Base-by-base conservation (phyloP, 805 yeast genomes). In the Torulaspora franciscae region DNA sequence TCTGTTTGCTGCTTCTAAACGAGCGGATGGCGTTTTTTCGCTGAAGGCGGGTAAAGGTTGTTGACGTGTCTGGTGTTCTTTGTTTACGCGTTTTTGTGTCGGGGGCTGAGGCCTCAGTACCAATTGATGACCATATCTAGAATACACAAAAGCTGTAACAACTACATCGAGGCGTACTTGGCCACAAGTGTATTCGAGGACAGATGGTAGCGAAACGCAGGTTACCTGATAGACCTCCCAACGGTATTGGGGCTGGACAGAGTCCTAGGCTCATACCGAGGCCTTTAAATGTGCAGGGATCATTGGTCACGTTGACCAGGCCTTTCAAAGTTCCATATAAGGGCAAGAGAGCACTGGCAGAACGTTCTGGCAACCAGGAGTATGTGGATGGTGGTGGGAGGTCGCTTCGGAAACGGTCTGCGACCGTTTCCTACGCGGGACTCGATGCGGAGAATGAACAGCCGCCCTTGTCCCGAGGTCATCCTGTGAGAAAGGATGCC, bases 251-350 rank as follows among this genome's bases (percentile, higher is more conserved):
- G 1, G 76, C 81, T 1, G 91, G 90, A 1, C 85, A 85, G 1
- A 84, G 85, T 0, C 70, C 84, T 0, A 74, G 79, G n/a, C 70
- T 73, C 13, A 72, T 73, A 7, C 72, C 76, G 38, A 68, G 81
- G 34, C 81, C 81, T 6, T 69, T 82, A 17, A 68, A 75, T 13
- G 70, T 75, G 15, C 70, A 73, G 3, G 80, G 79, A 41, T 75
- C 86, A 2, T 64, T 72, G 2, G 68, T 62, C 6, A 67, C 76
- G 17, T 67, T 85, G n/a, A 66, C 80, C 2, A 78, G 72, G 56
- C 95, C 95, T 0, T 85, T 85, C 65, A 76, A 71, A 47, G 74
- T 83, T 1, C 95, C 95, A 0, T 75, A 81, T 45, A 65, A 59
- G 48, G 49, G 17, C 10, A 13, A 30, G 33, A 30, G 15, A 9